Conservation (phyloP, 192 early-diverging fungal genomes). For the Backusella luteola region DNA sequence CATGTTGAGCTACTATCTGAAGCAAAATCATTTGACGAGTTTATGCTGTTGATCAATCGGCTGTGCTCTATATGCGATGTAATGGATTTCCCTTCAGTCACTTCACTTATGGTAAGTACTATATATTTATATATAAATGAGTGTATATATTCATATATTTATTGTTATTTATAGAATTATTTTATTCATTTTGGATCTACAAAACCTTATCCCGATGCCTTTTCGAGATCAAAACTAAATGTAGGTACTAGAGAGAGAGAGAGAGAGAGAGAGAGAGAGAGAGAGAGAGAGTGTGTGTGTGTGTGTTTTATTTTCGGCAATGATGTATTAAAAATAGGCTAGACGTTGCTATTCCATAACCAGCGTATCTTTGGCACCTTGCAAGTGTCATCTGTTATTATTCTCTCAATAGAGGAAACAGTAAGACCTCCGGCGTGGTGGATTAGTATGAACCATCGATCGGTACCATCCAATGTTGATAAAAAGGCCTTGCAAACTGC, state of each 20-base stretch:
- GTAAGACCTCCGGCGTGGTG: conserved; percentile 30
- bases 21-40: conserved; percentile 39
- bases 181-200: conserved; percentile 43
- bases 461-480: not conserved
- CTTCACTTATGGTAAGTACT: conserved; percentile 43
- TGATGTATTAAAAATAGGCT: not conserved
- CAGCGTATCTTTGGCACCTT: conserved; percentile 37
- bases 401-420: conserved; percentile 14
- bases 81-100: conserved; percentile 40
- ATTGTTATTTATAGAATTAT: conserved; percentile 42
- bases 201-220: conserved; percentile 50
- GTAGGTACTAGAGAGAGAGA: conserved; percentile 11
- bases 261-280: not conserved
- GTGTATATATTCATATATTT: not conserved
- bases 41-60: conserved; percentile 34
- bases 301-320: not conserved
- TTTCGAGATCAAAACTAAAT: conserved; percentile 48
- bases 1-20: conserved; percentile 49
- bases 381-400: conserved; percentile 17
- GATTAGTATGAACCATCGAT: conserved; percentile 4
- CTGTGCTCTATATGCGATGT: conserved; percentile 40
- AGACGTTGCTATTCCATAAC: conserved; percentile 44
- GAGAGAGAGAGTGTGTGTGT: too few relatives aligned
- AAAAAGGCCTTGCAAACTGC: not conserved
- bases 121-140: not conserved